phyloP scores from a whole-genome alignment of 192 early-diverging fungal genomes.

The Coemansia asiatica region DNA sequence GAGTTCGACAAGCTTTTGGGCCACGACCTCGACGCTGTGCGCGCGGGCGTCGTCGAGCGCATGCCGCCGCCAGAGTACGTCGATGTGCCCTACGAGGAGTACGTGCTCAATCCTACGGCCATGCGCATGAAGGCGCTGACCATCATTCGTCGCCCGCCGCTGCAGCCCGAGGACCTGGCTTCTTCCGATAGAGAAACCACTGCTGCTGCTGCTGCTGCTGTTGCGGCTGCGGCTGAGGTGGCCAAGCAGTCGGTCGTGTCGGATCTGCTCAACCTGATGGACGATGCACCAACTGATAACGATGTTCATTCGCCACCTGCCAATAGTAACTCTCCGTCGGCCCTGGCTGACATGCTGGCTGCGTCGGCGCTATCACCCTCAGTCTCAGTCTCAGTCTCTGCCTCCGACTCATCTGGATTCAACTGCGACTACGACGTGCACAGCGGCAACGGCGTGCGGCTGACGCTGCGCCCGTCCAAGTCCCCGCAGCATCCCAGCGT shows the following conservation, averaged over 20 bases:
- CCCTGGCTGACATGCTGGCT: conserved; percentile 80
- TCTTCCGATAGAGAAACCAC: conserved; percentile 7
- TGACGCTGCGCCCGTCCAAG: conserved; percentile 75
- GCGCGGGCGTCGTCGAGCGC: conserved; percentile 81
- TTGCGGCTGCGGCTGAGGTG: conserved; percentile 17
- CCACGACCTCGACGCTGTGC: conserved; percentile 66
- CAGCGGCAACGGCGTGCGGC: conserved; percentile 72
- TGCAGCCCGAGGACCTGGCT: conserved; percentile 22
- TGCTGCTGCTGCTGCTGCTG: conserved; percentile 11
- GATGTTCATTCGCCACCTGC: too few species aligned
- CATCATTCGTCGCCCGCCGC: conserved; percentile 24
- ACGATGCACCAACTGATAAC: too few species aligned
- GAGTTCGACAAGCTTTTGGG: conserved; percentile 81
- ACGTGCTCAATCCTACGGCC: conserved; percentile 53
- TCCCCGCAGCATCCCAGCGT: conserved; percentile 60
- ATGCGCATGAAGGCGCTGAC: conserved; percentile 54
- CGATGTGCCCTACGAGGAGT: conserved; percentile 50
- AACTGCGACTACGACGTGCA: conserved; percentile 63
- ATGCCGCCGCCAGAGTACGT: conserved; percentile 84
- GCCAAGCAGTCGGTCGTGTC: conserved; percentile 43
- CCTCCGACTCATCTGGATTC: conserved; percentile 16
- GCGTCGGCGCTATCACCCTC: conserved; percentile 52
- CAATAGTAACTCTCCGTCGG: too few species aligned
- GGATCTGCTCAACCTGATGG: conserved; percentile 71
- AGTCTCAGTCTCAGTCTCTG: conserved; percentile 20